Conservation (phyloP, 768 basidiomycete genomes). For the Clitopilus passeckerianus region DNA sequence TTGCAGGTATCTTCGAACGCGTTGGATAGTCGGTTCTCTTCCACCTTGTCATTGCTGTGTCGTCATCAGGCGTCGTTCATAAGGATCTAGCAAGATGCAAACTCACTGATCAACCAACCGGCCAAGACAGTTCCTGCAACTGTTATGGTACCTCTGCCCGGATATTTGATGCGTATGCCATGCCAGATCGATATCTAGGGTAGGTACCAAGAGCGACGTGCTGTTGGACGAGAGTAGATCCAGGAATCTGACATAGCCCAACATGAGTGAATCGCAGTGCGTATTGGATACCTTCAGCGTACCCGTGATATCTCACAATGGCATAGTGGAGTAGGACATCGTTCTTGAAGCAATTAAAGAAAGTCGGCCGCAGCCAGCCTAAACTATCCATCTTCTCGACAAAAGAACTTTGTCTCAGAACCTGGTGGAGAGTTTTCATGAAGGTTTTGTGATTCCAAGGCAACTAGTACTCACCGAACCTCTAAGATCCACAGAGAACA, state of each 20-base stretch:
- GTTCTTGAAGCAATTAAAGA: conserved; percentile 30
- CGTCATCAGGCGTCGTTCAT: neutral
- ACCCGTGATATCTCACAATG: conserved; percentile 57
- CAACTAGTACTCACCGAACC: conserved; percentile 31
- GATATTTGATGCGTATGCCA: conserved; percentile 67
- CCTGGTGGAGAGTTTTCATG: conserved; percentile 19
- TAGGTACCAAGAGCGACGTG: conserved; percentile 38
- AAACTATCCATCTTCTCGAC: conserved; percentile 44
- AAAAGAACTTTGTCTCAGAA: conserved; percentile 51
- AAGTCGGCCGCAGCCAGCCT: conserved; percentile 41
- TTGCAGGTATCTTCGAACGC: conserved; percentile 20
- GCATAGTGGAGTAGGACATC: conserved; percentile 41
- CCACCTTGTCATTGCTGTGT: conserved; percentile 27
- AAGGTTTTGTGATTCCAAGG: neutral
- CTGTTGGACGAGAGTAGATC: conserved; percentile 39
- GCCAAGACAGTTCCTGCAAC: conserved; percentile 32
- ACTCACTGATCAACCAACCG: conserved; percentile 41
- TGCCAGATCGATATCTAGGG: conserved; percentile 59
- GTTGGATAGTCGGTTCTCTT: conserved; percentile 14
- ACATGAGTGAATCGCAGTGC: neutral
- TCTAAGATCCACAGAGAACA: conserved; percentile 43
- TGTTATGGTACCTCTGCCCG: conserved; percentile 31
- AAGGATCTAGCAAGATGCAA: neutral
- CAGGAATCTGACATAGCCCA: conserved; percentile 31
- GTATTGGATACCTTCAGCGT: neutral